Evolutionary conservation across 1,139 yeast genomes (phyloP).

Genomic region (Protomyces inundatus): DNA sequence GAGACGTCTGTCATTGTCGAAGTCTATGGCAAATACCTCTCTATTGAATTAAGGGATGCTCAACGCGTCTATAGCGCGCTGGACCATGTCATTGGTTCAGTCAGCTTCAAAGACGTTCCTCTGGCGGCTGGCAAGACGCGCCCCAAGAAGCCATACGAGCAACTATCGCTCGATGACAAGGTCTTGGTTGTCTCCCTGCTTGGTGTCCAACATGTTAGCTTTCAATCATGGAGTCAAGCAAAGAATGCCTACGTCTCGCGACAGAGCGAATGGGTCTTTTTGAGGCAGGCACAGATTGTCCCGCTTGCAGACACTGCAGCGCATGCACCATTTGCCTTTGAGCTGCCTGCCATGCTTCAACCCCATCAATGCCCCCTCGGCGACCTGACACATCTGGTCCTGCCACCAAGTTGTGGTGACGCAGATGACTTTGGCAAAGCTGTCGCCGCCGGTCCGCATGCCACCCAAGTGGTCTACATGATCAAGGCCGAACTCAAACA

Average conservation of each 20-base stretch:
- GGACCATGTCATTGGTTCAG: not conserved
- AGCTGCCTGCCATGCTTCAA: conserved; percentile 11
- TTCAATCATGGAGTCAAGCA: not conserved
- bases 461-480: conserved; percentile 4
- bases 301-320: not conserved
- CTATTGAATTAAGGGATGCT: not conserved
- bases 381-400: not conserved
- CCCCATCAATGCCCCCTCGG: conserved; percentile 22
- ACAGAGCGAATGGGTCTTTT: conserved; percentile 9
- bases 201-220: conserved; percentile 5
- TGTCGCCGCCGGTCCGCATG: not conserved
- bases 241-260: not conserved
- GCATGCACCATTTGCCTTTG: conserved; percentile 4
- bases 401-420: conserved; percentile 6
- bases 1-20: not conserved
- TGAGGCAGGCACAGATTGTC: not conserved
- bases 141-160: not conserved
- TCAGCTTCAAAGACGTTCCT: not conserved
- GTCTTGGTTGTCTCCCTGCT: conserved; percentile 2
- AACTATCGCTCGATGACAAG: not conserved
- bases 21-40: not conserved
- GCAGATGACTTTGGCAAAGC: not conserved
- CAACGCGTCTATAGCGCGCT: not conserved
- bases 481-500: conserved; percentile 8
- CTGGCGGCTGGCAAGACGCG: not conserved